Conservation (phyloP, 768 basidiomycete species). For the Steccherinum ochraceum region DNA sequence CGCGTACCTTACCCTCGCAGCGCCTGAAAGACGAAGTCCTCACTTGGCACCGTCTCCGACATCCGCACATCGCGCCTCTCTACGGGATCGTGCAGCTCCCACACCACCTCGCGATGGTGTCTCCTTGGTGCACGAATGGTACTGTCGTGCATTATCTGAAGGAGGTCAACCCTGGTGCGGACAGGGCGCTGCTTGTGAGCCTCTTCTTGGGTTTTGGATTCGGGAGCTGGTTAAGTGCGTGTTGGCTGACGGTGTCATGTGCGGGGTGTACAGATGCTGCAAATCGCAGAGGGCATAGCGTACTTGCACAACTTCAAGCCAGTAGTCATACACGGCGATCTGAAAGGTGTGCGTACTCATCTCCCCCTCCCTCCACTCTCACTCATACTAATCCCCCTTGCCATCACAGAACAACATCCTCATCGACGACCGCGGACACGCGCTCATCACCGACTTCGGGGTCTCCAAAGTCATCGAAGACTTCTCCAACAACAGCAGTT, state of each 20-base stretch:
- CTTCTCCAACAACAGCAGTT: background rate
- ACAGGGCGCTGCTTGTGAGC: conserved; percentile 42
- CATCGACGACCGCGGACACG: conserved; percentile 4
- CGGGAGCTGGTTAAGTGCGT: background rate
- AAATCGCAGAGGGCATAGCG: conserved; percentile 50
- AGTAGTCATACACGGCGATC: conserved; percentile 52
- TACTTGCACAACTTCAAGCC: conserved; percentile 53
- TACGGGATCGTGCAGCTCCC: conserved; percentile 48
- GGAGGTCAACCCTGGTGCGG: conserved; percentile 29
- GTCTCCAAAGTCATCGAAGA: conserved; percentile 1
- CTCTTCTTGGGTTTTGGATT: background rate
- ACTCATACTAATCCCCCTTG: too few relatives aligned
- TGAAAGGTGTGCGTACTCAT: conserved; percentile 45
- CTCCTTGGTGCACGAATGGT: conserved; percentile 58
- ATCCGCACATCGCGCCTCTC: conserved; percentile 48
- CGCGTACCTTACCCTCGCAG: conserved; percentile 21
- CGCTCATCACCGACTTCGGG: conserved; percentile 11
- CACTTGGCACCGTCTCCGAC: conserved; percentile 53
- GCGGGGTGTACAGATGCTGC: conserved; percentile 36
- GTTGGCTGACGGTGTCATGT: too few relatives aligned
- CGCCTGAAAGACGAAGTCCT: conserved; percentile 50
- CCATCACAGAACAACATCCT: conserved; percentile 11
- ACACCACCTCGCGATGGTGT: conserved; percentile 55
- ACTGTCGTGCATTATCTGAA: conserved; percentile 46
- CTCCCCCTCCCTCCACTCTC: background rate